Evolutionary conservation across 1,139 yeast genomes (phyloP), one percentile per base, ranked within the genome.

Genomic region (Sugiyamaella paludigena): DNA sequence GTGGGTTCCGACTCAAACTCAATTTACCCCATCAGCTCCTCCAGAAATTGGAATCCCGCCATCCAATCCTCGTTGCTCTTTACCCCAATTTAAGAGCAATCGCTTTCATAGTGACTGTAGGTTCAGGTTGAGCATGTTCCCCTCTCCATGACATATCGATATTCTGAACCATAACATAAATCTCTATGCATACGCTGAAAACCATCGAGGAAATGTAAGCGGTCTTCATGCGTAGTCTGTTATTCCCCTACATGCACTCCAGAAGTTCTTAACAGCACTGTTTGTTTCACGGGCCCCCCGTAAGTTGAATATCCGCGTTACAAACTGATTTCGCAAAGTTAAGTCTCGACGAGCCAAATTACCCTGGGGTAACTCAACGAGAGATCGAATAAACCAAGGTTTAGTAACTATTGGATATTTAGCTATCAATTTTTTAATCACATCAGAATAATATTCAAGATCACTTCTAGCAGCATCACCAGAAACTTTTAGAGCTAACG

Each of bases 261-360:
- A 86, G 58, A 82, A 82, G 49, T 76, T 78, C 56, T 78, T 80
- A 15, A 84, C 70, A 0, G 83, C 70, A 1, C 73, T 77, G 45
- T 77, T 74, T 0, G 84, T 83, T 46, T 75, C 74, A 49, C 87
- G 69, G 37, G 77, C 79, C 0, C 94, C 94, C 54, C 89, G 72
- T 0, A 88, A 79, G 7, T 81, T 51, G 66, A 82, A 64, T 13
- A 87, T 58, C 63, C 80, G 81, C 48, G 75, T 78, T 4, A 81
- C 63, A 55, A 85, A 79, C 1, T 68, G 59, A 1, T 48, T 43
- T 8, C 71, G 53, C 7, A 70, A 2, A 56, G 61, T 12, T 52
- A 40, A 7, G 40, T 56, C 45, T 13, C 52, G 47, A 19, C 54
- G 46, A 12, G 52, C 54, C 12, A 62, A 53, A 36, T 52, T 72